Conservation (phyloP, 768 basidiomycete species). For the Heimioporus sp. region DNA sequence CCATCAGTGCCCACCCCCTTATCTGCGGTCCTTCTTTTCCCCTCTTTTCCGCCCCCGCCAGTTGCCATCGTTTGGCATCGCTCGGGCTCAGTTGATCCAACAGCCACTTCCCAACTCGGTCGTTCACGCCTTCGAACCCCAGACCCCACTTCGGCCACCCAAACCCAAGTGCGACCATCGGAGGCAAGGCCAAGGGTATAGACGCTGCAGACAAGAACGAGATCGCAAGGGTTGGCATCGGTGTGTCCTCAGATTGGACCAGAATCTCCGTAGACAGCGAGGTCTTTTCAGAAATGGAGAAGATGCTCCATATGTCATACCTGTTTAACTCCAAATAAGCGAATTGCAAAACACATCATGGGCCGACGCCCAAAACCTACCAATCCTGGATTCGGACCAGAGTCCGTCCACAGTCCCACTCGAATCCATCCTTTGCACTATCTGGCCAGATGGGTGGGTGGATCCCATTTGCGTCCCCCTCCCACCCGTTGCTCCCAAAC, state of each 20-base stretch:
- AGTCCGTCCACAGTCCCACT: slow-evolving; percentile 73
- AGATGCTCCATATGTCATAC: slow-evolving; percentile 79
- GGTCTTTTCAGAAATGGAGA: slow-evolving; percentile 83
- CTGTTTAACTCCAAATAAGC: slow-evolving; percentile 35
- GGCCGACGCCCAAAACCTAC: slow-evolving; percentile 36
- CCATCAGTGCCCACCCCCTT: slow-evolving; percentile 75
- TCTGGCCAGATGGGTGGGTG: slow-evolving; percentile 88
- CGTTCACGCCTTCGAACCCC: slow-evolving; percentile 87
- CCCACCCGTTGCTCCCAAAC: slow-evolving; percentile 69
- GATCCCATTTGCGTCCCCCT: slow-evolving; percentile 76
- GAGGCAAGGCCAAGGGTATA: slow-evolving; percentile 78
- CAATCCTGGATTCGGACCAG: slow-evolving; percentile 83
- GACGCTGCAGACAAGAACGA: slow-evolving; percentile 80
- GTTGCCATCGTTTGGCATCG: background rate
- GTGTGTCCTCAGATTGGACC: slow-evolving; percentile 35
- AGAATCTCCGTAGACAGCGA: slow-evolving; percentile 54
- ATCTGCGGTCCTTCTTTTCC: slow-evolving; percentile 38
- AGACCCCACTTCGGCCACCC: slow-evolving; percentile 77
- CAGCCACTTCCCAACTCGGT: slow-evolving; percentile 69
- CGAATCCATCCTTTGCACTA: slow-evolving; percentile 66
- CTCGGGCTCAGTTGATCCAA: slow-evolving; percentile 44
- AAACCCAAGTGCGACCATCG: slow-evolving; percentile 74
- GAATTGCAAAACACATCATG: too few species aligned
- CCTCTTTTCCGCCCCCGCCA: background rate
- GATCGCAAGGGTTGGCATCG: slow-evolving; percentile 58